Base-by-base conservation (phyloP, 139 green algal genomes). In the Trebouxia sp. region DNA sequence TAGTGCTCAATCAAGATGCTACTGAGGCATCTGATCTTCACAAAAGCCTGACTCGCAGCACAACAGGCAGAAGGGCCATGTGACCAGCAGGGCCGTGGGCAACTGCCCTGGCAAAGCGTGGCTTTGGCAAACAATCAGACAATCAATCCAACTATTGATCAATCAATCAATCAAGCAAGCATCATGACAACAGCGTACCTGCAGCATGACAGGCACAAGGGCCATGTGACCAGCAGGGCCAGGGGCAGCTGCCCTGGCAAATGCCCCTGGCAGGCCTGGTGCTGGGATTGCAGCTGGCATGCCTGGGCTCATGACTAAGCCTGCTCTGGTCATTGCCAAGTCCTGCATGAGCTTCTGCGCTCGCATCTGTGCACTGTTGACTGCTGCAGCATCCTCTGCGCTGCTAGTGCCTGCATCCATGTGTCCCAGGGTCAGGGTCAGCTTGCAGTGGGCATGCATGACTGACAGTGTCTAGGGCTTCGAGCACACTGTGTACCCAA, bases 161-260 rank as follows among this genome's bases (percentile, higher is more conserved):
- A n/a, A n/a, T n/a, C n/a, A n/a, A n/a, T n/a, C n/a, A n/a, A n/a
- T n/a, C n/a, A n/a, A n/a, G n/a, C n/a, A n/a, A n/a, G n/a, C n/a
- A n/a, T n/a, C n/a, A n/a, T n/a, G n/a, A n/a, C n/a, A n/a, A n/a
- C n/a, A n/a, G n/a, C n/a, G n/a, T n/a, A n/a, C n/a, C n/a, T n/a
- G n/a, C 10, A 72, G 6, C 62, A 72, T 72, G 62, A 72, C 62
- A 30, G 62, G 62, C 14, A 72, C 62, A 20, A 72, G 32, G 35
- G 62, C 62, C 62, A 72, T 14, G 32, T 72, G 62, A 11, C 26
- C 62, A 43, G 32, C 12, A 28, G 62, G 32, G 32, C 62, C 62
- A 28, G 35, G 62, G 32, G 32, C 62, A 43, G 32, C 35, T 10
- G 37, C 32, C 32, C 28, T 14, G 8, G 32, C 62, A 28, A 72